Conservation (phyloP, 148 eudicot genomes). For the Rhododendron henanense region DNA sequence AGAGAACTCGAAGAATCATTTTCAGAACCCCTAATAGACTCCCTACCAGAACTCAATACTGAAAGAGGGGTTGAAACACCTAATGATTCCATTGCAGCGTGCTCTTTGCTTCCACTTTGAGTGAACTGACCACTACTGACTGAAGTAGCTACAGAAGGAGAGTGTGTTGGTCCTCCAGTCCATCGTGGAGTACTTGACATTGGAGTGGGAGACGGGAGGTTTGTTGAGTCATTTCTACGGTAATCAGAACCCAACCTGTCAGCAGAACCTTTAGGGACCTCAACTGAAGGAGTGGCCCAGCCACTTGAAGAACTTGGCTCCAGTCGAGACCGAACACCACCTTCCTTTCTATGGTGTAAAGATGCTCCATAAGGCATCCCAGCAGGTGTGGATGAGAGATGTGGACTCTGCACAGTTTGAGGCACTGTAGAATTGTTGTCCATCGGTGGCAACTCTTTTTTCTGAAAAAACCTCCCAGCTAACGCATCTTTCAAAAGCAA, state of each 20-base stretch:
- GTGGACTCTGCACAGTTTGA: constrained; percentile 14
- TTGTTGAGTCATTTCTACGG: constrained; percentile 35
- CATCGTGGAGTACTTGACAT: constrained; percentile 32
- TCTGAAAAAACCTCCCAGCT: constrained; percentile 58
- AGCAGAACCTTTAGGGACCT: constrained; percentile 33
- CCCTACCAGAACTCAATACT: constrained; percentile 14
- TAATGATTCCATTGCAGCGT: constrained; percentile 19
- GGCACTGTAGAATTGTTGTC: constrained; percentile 2
- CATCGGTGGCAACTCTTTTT: constrained; percentile 22
- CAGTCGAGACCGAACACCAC: not conserved
- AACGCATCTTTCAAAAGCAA: constrained; percentile 68
- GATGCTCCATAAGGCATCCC: constrained; percentile 21
- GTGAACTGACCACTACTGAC: constrained; percentile 9
- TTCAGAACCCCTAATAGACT: constrained; percentile 8
- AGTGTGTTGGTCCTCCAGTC: constrained; percentile 34
- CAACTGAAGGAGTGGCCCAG: constrained; percentile 28
- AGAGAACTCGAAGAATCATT: constrained; percentile 16
- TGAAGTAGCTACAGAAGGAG: constrained; percentile 42
- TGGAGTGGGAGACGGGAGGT: constrained; percentile 82
- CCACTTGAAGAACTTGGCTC: constrained; percentile 17
- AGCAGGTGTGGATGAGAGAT: constrained; percentile 14
- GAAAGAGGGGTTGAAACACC: constrained; percentile 21
- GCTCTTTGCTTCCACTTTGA: constrained; percentile 34
- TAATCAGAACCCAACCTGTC: constrained; percentile 26
- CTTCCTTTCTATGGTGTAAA: constrained; percentile 13